Evolutionary conservation across 164 flowering plant genomes (phyloP).

Genomic region (Vitis riparia): DNA sequence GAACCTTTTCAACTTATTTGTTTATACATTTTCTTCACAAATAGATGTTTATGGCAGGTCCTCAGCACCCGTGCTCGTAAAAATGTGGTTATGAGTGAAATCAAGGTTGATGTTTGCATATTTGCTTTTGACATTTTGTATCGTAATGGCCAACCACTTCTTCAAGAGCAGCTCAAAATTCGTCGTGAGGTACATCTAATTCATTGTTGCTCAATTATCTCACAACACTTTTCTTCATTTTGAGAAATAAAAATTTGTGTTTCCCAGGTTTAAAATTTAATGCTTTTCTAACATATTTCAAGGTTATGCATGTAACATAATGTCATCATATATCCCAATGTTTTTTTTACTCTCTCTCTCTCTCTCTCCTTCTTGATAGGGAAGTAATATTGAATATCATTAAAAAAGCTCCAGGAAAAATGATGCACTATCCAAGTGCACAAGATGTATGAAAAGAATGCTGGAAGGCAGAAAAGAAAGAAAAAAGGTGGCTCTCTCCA

Average conservation of each 20-base stretch:
- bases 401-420: too few species aligned
- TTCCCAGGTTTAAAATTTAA: not conserved
- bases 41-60: slow-evolving; percentile 42
- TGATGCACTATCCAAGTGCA: too few species aligned
- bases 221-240: not conserved
- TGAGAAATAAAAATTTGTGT: not conserved
- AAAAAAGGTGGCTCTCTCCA: too few species aligned
- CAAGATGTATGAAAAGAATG: too few species aligned
- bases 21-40: not conserved
- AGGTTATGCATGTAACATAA: too few species aligned
- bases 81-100: slow-evolving; percentile 75
- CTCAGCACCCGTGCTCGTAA: slow-evolving; percentile 90
- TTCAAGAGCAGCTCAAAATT: slow-evolving; percentile 74
- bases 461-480: too few species aligned
- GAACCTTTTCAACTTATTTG: not conserved
- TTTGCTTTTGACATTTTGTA: slow-evolving; percentile 89
- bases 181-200: slow-evolving; percentile 71
- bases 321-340: too few species aligned
- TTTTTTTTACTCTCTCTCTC: too few species aligned
- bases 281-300: too few species aligned
- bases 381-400: not conserved
- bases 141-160: slow-evolving; percentile 77
- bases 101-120: slow-evolving; percentile 86
- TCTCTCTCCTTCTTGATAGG: not conserved
- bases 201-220: not conserved